Evolutionary conservation across 2,329 filamentous ascomycete species (phyloP), one percentile per base, ranked within the genome.

Genomic region (Cladophialophora bantiana): DNA sequence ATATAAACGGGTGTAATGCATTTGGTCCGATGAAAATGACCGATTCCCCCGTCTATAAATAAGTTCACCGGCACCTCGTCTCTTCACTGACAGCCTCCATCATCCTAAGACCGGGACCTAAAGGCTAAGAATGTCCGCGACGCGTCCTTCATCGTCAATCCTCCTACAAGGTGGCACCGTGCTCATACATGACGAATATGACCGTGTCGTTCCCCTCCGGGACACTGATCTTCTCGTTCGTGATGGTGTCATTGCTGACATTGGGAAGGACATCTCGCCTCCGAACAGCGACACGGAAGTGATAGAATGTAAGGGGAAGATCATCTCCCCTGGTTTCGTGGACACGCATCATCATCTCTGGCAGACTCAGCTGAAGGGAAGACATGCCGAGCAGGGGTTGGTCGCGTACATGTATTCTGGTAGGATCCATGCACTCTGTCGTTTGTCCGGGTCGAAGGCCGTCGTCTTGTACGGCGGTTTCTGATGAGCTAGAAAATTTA

Each of bases 301-400:
- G 5, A 74, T 83, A 42, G 78, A 83, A 64, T 81, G 78, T 36
- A 74, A 70, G 42, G 71, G 72, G 12, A 77, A 73, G 62, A 69
- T 73, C 31, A 63, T 74, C 40, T 74, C 71, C 53, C 76, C 76
- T 1, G 76, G 75, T 10, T 77, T 75, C 70, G 71, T 77, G 20
- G 71, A 75, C 55, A 77, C 74, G n/a, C 74, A 77, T 52, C 67
- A 79, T 54, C 82, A 83, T 70, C 70, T 80, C 9, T 83, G 80
- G 80, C 79, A 82, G 67, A 79, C 77, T 0, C 74, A 78, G 52
- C 68, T 79, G 53, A 80, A 79, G 64, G 77, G 78, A 5, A 70
- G 75, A 35, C 78, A 80, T 74, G 75, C 74, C 0, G 72, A 81
- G 62, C 66, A 83, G 6, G 71, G 75, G 7, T 68, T 83, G 31